Conservation (phyloP, 169 alveolate species). For the Cryptosporidium meleagridis region DNA sequence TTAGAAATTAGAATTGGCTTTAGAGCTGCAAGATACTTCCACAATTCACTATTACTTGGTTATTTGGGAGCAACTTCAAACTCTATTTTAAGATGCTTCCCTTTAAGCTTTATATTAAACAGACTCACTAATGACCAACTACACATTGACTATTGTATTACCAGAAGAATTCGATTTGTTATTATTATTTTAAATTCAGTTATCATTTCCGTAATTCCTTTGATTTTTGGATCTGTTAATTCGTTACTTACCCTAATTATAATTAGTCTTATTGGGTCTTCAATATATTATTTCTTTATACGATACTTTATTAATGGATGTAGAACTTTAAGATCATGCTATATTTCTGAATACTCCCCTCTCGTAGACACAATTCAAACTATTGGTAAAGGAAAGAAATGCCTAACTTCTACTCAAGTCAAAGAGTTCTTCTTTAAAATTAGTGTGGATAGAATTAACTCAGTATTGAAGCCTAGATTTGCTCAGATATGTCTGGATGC, state of each 20-base stretch:
- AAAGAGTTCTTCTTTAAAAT: conserved; percentile 27
- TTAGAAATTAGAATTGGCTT: conserved; percentile 55
- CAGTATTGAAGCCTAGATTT: conserved; percentile 43
- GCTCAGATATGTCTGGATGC: conserved; percentile 39
- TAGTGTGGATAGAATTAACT: background rate
- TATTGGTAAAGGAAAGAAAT: conserved; percentile 63
- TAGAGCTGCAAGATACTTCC: conserved; percentile 66
- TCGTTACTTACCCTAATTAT: background rate
- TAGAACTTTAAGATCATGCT: conserved; percentile 38
- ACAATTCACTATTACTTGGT: conserved; percentile 43
- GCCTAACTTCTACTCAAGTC: background rate
- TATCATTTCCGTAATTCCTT: conserved; percentile 33
- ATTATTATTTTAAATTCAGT: conserved; percentile 32
- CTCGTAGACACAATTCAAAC: conserved; percentile 56
- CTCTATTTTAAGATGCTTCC: conserved; percentile 49
- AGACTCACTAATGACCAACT: conserved; percentile 57
- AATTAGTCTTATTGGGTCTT: background rate
- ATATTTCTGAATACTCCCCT: conserved; percentile 63
- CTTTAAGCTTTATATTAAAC: conserved; percentile 43
- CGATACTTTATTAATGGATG: conserved; percentile 64
- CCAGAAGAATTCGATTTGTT: conserved; percentile 56
- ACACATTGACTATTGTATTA: conserved; percentile 52
- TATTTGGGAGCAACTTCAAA: conserved; percentile 58
- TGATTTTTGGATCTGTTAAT: conserved; percentile 29
- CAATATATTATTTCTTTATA: background rate